Base-by-base conservation (phyloP, 495 filamentous ascomycete species). In the Lepidopterella palustris region DNA sequence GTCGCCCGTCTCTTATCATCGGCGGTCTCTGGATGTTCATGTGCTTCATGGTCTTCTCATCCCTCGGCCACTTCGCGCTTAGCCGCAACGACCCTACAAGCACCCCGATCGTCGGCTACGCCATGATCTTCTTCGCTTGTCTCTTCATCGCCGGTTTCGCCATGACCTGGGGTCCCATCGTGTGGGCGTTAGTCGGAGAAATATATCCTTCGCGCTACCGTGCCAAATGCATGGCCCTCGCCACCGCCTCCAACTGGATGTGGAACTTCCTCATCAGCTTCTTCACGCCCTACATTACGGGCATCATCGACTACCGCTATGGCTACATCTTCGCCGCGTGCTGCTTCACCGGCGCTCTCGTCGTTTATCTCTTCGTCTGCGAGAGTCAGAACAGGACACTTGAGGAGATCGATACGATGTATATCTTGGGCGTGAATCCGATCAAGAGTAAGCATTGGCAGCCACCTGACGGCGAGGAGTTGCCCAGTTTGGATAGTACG, bases 221-320 rank as follows among this genome's bases (percentile, higher is more conserved):
- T 48, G 87, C 87, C n/a, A 79, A 81, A 21, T 84, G 81, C 64
- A 90, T 90, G 78, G 87, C 85, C 21, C 68, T 90, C 23, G 86
- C 86, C n/a, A 92, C 90, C 0, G 83, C 86, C 4, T 80, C 83
- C 56, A 95, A 93, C 77, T 95, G 90, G 90, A 81, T 85, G 58
- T 92, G 86, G 85, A 95, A 93, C 73, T 95, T 92, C 78, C 71
- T 92, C 65, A 84, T 93, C 66, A 83, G 84, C 10, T 90, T 93
- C 79, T 88, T 92, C 76, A 90, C 89, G 1, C 88, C 89, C 5
- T 85, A 88, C 71, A 88, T 89, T 67, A 82, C 78, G 42, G 69
- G 70, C 21, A 75, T 79, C 39, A 91, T 93, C 62, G 77, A 82
- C 61, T 91, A 84, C 73, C 71, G 76, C 21, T 91, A 89, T 72